phyloP scores from a whole-genome alignment of 305 asterid species.

The Fraxinus paxiana region DNA sequence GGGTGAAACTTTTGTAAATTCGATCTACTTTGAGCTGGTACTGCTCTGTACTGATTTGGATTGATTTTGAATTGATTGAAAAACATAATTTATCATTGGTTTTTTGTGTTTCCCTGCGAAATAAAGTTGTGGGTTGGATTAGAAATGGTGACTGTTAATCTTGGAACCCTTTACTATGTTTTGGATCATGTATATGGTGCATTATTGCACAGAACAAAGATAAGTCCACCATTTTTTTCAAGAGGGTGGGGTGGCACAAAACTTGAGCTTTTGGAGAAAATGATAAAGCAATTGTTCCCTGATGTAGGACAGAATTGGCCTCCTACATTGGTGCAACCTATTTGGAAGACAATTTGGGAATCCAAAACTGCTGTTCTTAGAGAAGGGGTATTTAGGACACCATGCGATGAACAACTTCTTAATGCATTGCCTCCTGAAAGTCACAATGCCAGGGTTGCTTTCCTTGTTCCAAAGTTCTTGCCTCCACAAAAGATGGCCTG shows the following conservation, averaged over 20 bases:
- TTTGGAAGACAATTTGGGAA: slow-evolving; percentile 92
- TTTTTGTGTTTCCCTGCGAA: background rate
- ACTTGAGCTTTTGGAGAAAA: slow-evolving; percentile 79
- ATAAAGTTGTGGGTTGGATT: slow-evolving; percentile 3
- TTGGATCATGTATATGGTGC: slow-evolving; percentile 94
- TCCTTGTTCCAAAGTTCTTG: slow-evolving; percentile 64
- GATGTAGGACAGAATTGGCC: slow-evolving; percentile 69
- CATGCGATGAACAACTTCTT: slow-evolving; percentile 71
- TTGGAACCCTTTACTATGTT: slow-evolving; percentile 76
- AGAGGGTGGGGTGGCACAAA: slow-evolving; percentile 92
- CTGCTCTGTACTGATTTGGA: slow-evolving; percentile 19
- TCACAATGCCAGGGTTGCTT: slow-evolving; percentile 80
- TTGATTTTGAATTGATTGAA: slow-evolving; percentile 17
- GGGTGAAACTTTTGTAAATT: background rate
- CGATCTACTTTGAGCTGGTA: slow-evolving; percentile 4
- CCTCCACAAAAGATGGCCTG: slow-evolving; percentile 74
- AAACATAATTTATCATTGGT: background rate
- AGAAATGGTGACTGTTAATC: slow-evolving; percentile 67
- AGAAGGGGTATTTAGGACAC: slow-evolving; percentile 85
- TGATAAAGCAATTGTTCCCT: slow-evolving; percentile 73
- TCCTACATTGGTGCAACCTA: slow-evolving; percentile 61
- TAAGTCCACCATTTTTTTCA: slow-evolving; percentile 79
- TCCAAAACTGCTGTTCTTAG: slow-evolving; percentile 66
- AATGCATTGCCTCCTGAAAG: slow-evolving; percentile 91
- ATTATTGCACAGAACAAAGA: slow-evolving; percentile 76